These are phyloP conservation scores for Fusarium sp. DNA, from an alignment of 2,329 filamentous ascomycete species.

Conservation along the genomic window DNA sequence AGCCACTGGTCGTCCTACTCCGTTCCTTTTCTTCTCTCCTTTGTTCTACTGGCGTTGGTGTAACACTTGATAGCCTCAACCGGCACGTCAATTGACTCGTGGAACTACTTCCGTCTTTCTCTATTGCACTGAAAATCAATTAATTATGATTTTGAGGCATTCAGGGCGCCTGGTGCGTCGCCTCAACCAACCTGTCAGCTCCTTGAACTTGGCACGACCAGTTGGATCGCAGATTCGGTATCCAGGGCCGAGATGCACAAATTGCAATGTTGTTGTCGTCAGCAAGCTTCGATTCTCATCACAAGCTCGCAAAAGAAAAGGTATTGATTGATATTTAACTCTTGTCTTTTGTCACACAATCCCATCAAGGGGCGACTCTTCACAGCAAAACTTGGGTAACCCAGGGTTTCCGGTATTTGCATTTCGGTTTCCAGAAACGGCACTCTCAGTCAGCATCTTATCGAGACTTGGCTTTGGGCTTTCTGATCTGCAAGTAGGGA, in stretches of 20 bases:
- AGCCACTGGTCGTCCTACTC: conserved; percentile 11
- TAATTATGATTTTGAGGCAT: conserved; percentile 40
- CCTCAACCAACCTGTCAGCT: conserved; percentile 29
- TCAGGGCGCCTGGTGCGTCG: conserved; percentile 41
- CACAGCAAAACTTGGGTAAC: neutral
- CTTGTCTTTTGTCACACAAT: neutral
- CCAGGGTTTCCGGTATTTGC: neutral
- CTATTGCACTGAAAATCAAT: neutral
- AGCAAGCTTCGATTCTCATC: conserved; percentile 44
- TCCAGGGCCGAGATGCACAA: conserved; percentile 32
- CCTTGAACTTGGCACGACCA: conserved; percentile 28
- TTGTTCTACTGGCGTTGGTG: conserved; percentile 12
- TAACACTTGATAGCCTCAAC: conserved; percentile 17
- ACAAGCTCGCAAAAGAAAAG: conserved; percentile 37
- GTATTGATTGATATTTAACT: conserved; percentile 38
- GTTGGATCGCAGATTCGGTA: conserved; percentile 15
- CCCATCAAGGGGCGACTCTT: neutral
- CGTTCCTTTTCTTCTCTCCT: conserved; percentile 16
- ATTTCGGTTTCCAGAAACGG: neutral
- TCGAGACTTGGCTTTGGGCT: neutral
- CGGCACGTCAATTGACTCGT: conserved; percentile 14
- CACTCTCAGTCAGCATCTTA: neutral
- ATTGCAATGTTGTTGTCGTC: neutral
- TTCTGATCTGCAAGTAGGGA: neutral
- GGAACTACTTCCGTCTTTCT: neutral